Conservation (phyloP, 306 rosid species). For the Dalbergia cultrata region DNA sequence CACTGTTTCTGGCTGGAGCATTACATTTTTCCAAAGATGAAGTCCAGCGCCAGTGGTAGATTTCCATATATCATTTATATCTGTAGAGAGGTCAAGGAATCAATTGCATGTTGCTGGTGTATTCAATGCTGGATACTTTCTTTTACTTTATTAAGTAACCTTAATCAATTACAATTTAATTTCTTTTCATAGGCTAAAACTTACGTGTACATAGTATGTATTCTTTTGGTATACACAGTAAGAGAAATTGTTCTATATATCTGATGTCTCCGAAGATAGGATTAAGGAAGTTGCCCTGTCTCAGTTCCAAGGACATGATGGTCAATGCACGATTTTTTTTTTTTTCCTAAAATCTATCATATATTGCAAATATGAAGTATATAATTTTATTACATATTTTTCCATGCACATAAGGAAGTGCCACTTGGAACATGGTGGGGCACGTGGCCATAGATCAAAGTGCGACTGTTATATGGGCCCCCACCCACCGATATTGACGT, state of each 20-base stretch:
- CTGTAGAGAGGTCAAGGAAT: conserved; percentile 32
- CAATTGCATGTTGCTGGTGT: conserved; percentile 7
- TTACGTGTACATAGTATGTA: neutral
- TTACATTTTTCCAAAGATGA: conserved; percentile 18
- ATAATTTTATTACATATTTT: neutral
- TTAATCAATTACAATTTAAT: neutral
- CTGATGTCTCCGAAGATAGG: neutral
- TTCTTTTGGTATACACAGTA: neutral
- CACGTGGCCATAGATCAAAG: conserved; percentile 8
- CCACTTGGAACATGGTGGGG: conserved; percentile 12
- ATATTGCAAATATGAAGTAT: neutral
- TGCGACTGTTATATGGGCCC: neutral
- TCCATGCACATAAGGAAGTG: neutral
- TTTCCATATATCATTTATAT: conserved; percentile 40
- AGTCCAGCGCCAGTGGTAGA: conserved; percentile 38
- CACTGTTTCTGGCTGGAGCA: conserved; percentile 35
- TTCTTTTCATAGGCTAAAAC: neutral
- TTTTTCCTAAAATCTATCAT: neutral
- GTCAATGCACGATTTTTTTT: too few relatives aligned
- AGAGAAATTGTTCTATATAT: neutral
- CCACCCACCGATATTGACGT: neutral
- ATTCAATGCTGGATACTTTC: neutral
- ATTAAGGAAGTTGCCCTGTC: neutral
- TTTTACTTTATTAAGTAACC: neutral
- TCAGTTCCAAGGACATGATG: too few relatives aligned